Evolutionary conservation across 208 protist species (phyloP), one percentile per base, ranked within the genome.

Genomic region (Borovskyia barvae): DNA sequence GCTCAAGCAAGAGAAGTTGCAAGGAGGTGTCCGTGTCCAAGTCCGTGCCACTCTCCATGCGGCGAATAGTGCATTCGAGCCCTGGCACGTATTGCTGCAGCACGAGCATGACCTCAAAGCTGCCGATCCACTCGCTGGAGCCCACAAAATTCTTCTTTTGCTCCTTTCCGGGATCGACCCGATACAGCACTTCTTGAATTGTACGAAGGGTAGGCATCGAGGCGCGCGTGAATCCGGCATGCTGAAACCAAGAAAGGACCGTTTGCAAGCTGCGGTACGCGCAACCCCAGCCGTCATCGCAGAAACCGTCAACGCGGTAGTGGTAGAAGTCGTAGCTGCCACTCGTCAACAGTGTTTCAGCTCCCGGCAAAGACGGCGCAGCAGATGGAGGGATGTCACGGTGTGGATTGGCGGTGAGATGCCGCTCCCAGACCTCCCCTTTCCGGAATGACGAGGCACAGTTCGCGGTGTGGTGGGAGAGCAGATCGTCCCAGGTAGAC

Each of bases 241-340:
- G 62, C 53, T 78, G 70, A 65, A 92, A 92, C 83, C 90, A 94
- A 17, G 86, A 94, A 8, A 94, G 60, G 0, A 97, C 55, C 11
- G 89, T 95, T 56, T 97, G 87, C 48, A 95, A 46, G 46, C 87
- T 96, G 35, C 97, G 74, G 59, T 98, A 98, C 2, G 97, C 95
- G 69, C 97, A 98, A 50, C 97, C 97, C 95, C 97, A 98, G 1
- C 95, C 95, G 54, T 97, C 78, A 53, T 98, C 96, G 48, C 89
- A 77, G 37, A 96, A 94, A 11, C 82, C 78, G 73, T 98, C 95
- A 20, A 97, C 87, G 20, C 81, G 77, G 79, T 98, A 98, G 74
- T 98, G 96, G 63, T 97, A 97, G 52, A 97, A 98, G 29, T 97
- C 90, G 57, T 97, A 98, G 2, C 55, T 43, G 0, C 94, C 93